These are phyloP conservation scores for Pythium phragmitis DNA, from an alignment of 352 stramenopile genomes.

Conservation along the genomic window DNA sequence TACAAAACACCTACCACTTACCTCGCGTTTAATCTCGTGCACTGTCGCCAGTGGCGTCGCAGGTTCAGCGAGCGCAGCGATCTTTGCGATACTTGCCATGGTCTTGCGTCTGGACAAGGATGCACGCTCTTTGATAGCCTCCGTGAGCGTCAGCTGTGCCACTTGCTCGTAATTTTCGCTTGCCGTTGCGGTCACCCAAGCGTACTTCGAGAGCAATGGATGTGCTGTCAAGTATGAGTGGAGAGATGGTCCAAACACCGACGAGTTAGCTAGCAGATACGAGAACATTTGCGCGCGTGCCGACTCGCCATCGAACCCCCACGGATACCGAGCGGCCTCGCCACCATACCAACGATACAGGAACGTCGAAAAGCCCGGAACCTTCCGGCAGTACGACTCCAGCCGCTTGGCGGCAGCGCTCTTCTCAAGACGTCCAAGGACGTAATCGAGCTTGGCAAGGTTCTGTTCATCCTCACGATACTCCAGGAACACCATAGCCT, in stretches of 20 bases:
- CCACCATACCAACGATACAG: constrained; percentile 79
- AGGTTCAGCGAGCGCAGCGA: constrained; percentile 63
- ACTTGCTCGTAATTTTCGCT: constrained; percentile 65
- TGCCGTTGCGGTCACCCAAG: constrained; percentile 68
- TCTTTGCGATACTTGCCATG: constrained; percentile 76
- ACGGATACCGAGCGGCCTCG: constrained; percentile 63
- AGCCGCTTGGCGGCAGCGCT: constrained; percentile 55
- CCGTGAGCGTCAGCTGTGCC: constrained; percentile 48
- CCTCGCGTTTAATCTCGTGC: constrained; percentile 65
- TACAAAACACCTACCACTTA: constrained; percentile 17
- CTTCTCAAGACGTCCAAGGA: constrained; percentile 57
- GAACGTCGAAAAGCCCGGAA: constrained; percentile 61
- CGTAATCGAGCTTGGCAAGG: constrained; percentile 63
- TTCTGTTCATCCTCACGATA: constrained; percentile 64
- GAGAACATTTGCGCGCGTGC: constrained; percentile 46
- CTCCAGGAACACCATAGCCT: constrained; percentile 79
- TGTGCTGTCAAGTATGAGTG: constrained; percentile 68
- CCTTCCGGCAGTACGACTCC: constrained; percentile 59
- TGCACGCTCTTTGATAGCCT: constrained; percentile 47
- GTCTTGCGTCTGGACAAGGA: constrained; percentile 72
- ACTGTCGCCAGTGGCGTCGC: constrained; percentile 35
- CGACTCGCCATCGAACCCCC: constrained; percentile 34
- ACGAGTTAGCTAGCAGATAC: constrained; percentile 63
- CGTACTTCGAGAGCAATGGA: constrained; percentile 47
- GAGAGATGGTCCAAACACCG: constrained; percentile 53